A percentile compares a stretch with the other conserved stretches of the same genome.
Conservation (phyloP, 805 yeast species). For the Myxozyma udenii region DNA sequence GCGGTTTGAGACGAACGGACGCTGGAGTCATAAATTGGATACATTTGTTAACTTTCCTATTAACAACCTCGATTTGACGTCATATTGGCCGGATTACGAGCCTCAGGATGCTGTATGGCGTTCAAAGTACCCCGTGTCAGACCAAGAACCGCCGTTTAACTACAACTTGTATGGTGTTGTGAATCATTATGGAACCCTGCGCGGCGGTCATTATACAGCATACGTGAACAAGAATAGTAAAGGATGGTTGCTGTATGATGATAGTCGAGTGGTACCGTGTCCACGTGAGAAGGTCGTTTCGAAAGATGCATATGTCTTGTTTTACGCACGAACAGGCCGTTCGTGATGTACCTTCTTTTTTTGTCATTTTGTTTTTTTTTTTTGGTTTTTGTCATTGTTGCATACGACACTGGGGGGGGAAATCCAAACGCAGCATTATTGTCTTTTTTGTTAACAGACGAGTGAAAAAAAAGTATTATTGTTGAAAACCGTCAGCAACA, state of each 20-base stretch:
- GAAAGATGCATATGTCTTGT: conserved; percentile 77
- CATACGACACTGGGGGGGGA: too few relatives aligned
- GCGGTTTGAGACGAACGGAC: conserved; percentile 55
- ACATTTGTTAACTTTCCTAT: conserved; percentile 67
- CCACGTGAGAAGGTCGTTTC: conserved; percentile 52
- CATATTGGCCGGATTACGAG: conserved; percentile 63
- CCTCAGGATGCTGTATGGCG: conserved; percentile 45
- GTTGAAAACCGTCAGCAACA: too few relatives aligned
- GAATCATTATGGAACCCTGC: conserved; percentile 75
- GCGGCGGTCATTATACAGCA: conserved; percentile 87
- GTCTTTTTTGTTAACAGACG: too few relatives aligned
- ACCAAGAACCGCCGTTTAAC: conserved; percentile 75
- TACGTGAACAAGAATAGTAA: conserved; percentile 61
- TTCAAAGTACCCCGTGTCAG: conserved; percentile 57
- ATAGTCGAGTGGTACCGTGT: conserved; percentile 53
- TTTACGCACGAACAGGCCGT: conserved; percentile 51
- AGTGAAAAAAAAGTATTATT: too few relatives aligned
- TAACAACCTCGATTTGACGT: conserved; percentile 56
- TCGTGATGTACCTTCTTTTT: background rate
- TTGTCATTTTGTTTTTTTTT: background rate
- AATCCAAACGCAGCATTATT: too few relatives aligned
- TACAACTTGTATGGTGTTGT: conserved; percentile 79
- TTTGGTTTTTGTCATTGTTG: background rate
- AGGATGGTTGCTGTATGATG: conserved; percentile 86
- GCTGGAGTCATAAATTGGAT: conserved; percentile 52